Evolutionary conservation across 1,284 basidiomycete species (phyloP).

Genomic region (Sutorius eximius): DNA sequence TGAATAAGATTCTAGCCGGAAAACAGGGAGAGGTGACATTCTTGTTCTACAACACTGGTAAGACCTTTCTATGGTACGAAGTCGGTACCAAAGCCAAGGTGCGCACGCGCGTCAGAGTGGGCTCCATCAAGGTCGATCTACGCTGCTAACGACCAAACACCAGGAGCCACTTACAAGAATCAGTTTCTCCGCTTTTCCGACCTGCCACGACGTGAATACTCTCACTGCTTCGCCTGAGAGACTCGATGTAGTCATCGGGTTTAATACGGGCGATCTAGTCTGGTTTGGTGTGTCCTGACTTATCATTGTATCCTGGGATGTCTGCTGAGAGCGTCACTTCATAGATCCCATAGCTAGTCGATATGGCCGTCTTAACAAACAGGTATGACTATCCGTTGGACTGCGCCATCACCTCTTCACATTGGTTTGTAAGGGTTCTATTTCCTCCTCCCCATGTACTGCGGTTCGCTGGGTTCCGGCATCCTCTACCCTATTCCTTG

Average conservation of each 20-base stretch:
- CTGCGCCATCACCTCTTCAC: constrained; percentile 20
- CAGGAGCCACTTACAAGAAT: constrained; percentile 87
- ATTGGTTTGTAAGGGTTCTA: constrained; percentile 19
- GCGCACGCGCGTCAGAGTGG: constrained; percentile 17
- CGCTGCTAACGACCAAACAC: neutral
- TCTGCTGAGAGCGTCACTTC: constrained; percentile 1
- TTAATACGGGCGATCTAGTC: constrained; percentile 88
- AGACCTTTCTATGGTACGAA: constrained; percentile 83
- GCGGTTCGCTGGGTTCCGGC: constrained; percentile 89
- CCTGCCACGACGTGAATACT: constrained; percentile 87
- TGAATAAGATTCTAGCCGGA: constrained; percentile 69
- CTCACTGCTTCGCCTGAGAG: constrained; percentile 75
- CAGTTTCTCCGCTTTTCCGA: constrained; percentile 83
- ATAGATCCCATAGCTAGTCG: constrained; percentile 80
- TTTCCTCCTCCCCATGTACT: constrained; percentile 36
- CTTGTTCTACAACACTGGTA: constrained; percentile 80
- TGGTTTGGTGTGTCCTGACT: constrained; percentile 70
- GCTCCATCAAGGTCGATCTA: neutral
- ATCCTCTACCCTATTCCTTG: constrained; percentile 82
- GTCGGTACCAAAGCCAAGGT: constrained; percentile 79
- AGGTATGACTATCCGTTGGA: constrained; percentile 43
- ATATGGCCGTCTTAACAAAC: constrained; percentile 91
- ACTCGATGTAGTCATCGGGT: constrained; percentile 91
- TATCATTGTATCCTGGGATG: neutral
- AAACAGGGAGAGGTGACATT: constrained; percentile 83